phyloP scores from a whole-genome alignment of 495 filamentous ascomycete genomes.

The Articulospora tetracladia region DNA sequence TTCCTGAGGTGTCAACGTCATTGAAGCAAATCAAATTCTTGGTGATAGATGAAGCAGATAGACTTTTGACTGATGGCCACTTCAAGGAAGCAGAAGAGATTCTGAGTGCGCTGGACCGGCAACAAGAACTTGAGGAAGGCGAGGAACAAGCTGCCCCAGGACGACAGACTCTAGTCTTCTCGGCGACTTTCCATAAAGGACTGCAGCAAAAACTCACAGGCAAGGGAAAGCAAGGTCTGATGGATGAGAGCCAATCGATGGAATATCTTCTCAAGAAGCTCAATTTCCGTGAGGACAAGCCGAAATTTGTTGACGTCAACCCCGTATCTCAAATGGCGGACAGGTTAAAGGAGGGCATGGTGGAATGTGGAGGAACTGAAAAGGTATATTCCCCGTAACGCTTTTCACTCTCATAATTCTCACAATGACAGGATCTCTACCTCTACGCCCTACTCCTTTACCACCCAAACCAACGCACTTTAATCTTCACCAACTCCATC shows the following conservation, averaged over 20 bases:
- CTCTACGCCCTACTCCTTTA: constrained; percentile 85
- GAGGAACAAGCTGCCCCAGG: constrained; percentile 29
- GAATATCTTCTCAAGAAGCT: constrained; percentile 89
- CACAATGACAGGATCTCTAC: constrained; percentile 67
- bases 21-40: constrained; percentile 65
- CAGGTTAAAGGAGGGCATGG: constrained; percentile 79
- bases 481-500: constrained; percentile 96
- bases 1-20: constrained; percentile 42
- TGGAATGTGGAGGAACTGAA: constrained; percentile 88
- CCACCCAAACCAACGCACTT: constrained; percentile 70
- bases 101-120: constrained; percentile 65
- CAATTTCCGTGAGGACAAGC: constrained; percentile 67
- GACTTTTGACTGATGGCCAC: constrained; percentile 85
- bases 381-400: constrained; percentile 51
- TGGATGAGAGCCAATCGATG: constrained; percentile 68
- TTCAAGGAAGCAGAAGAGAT: constrained; percentile 93
- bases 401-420: background rate
- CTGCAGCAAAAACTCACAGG: constrained; percentile 86
- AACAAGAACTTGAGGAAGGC: constrained; percentile 33
- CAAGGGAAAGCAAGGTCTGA: constrained; percentile 55
- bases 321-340: constrained; percentile 82
- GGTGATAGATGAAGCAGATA: constrained; percentile 92
- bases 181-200: constrained; percentile 87
- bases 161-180: constrained; percentile 92
- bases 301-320: constrained; percentile 90